These are phyloP conservation scores for Miscanthus lutarioriparius DNA, from an alignment of 176 grass and related monocot species.

Conservation along the genomic window DNA sequence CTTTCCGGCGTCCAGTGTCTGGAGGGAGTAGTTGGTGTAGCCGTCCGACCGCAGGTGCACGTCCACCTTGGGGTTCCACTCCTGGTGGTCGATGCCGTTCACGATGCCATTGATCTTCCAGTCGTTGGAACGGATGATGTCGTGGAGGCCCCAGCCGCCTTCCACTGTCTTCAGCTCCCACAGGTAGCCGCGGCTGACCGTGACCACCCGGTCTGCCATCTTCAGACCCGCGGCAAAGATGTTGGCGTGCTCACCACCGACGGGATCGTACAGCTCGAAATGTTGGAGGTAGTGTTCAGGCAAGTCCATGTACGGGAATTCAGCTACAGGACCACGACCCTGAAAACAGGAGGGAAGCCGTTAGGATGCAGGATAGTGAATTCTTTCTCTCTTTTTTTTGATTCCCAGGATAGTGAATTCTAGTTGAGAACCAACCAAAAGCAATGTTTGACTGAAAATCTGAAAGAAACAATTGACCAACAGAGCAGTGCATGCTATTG, in stretches of 20 bases:
- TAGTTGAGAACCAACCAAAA: too few relatives aligned
- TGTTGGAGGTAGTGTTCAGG: constrained; percentile 73
- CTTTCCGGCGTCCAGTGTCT: constrained; percentile 62
- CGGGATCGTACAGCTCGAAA: constrained; percentile 72
- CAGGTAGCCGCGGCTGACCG: constrained; percentile 76
- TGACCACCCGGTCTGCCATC: constrained; percentile 74
- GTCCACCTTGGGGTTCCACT: constrained; percentile 82
- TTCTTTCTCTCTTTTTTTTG: too few relatives aligned
- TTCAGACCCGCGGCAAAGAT: constrained; percentile 82
- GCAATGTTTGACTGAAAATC: background rate
- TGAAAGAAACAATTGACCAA: background rate
- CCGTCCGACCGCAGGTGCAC: constrained; percentile 68
- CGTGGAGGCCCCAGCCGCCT: constrained; percentile 86
- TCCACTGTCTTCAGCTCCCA: constrained; percentile 93
- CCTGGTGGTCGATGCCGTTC: constrained; percentile 79
- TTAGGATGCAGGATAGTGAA: background rate
- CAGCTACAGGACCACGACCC: constrained; percentile 76
- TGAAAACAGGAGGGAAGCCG: constrained; percentile 13
- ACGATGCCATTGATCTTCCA: constrained; percentile 88
- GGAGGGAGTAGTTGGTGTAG: constrained; percentile 70
- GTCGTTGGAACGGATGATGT: constrained; percentile 68
- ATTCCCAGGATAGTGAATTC: background rate
- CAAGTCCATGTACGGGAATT: constrained; percentile 66
- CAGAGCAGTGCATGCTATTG: too few relatives aligned
- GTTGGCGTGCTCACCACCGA: constrained; percentile 87